Evolutionary conservation across 257 asterid genomes (phyloP).

Genomic region (Anisodus acutangulus): DNA sequence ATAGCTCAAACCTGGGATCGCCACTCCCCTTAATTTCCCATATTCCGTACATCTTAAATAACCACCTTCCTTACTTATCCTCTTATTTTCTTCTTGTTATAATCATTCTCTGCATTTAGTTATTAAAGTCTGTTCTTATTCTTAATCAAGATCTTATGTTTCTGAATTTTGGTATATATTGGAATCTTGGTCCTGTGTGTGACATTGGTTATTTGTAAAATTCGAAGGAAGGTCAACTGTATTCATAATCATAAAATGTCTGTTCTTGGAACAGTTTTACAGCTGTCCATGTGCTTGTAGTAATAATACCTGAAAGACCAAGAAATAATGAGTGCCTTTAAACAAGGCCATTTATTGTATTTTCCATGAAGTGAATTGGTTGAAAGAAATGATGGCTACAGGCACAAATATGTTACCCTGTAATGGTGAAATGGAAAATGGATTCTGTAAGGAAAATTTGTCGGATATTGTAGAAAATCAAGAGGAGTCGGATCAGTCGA

Average conservation of each 20-base stretch:
- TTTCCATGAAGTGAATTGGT: slow-evolving; percentile 35
- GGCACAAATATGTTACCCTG: slow-evolving; percentile 46
- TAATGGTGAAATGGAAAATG: slow-evolving; percentile 51
- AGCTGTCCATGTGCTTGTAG: slow-evolving; percentile 40
- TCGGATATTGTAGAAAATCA: slow-evolving; percentile 45
- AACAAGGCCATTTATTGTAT: slow-evolving; percentile 5
- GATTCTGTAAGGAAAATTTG: slow-evolving; percentile 46
- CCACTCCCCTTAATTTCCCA: slow-evolving; percentile 33
- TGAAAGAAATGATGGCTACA: slow-evolving; percentile 52
- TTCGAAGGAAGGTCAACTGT: slow-evolving; percentile 9
- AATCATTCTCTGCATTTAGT: not conserved
- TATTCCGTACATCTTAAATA: not conserved
- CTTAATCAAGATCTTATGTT: slow-evolving; percentile 5
- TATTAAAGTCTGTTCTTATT: not conserved
- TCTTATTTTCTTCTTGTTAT: not conserved
- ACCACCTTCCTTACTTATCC: not conserved
- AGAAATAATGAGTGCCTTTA: not conserved
- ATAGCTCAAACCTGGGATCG: slow-evolving; percentile 42
- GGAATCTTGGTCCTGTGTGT: slow-evolving; percentile 36
- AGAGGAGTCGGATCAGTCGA: slow-evolving; percentile 42
- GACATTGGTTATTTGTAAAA: slow-evolving; percentile 26
- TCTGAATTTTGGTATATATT: slow-evolving; percentile 14
- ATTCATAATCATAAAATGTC: slow-evolving; percentile 8
- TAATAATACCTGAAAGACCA: slow-evolving; percentile 17
- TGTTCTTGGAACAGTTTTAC: slow-evolving; percentile 32